Base-by-base conservation (phyloP, 345 rosid genomes). In the Euphorbia pulcherrima region DNA sequence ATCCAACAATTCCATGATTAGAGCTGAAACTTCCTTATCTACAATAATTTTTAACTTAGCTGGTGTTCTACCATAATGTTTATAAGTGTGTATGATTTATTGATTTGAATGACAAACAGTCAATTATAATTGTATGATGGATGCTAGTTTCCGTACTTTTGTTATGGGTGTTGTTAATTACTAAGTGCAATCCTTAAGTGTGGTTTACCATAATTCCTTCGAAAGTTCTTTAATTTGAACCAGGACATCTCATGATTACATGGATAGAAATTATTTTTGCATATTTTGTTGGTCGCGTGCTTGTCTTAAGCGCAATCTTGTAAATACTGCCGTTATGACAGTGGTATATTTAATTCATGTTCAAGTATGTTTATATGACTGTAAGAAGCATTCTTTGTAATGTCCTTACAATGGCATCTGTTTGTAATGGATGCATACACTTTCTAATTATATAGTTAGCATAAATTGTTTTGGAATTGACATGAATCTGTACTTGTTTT, bases 401-500 rank as follows among this genome's bases (percentile, higher is more conserved):
- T 18, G 9, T 41, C 6, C 24, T 68, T 76, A 11, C 61, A 70
- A 41, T 28, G 33, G 58, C 14, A 18, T 64, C 68, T 47, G 16
- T 12, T 8, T 48, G 17, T 65, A 4, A 29, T n/a, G 46, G 51
- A 5, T 5, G 5, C 24, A 11, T 39, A 5, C 40, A 62, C 20
- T n/a, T n/a, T n/a, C n/a, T 10, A 23, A 48, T 44, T 44, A 44
- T 14, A 33, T 8, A n/a, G 64, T 60, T n/a, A n/a, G 20, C 11
- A 29, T 60, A 17, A 62, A 37, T 62, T 62, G n/a, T 21, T 40
- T 56, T 54, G 35, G n/a, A 62, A 40, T 62, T 39, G 24, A 48
- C 7, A 40, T 13, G 30, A 39, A 21, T 8, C 33, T 5, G 23
- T 2, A 39, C 14, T 62, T 68, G 5, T 37, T 74, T 54, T 20